These are phyloP conservation scores for Pseudogymnoascus pannorum DNA, from an alignment of 2,329 filamentous ascomycete genomes.

Conservation along the genomic window DNA sequence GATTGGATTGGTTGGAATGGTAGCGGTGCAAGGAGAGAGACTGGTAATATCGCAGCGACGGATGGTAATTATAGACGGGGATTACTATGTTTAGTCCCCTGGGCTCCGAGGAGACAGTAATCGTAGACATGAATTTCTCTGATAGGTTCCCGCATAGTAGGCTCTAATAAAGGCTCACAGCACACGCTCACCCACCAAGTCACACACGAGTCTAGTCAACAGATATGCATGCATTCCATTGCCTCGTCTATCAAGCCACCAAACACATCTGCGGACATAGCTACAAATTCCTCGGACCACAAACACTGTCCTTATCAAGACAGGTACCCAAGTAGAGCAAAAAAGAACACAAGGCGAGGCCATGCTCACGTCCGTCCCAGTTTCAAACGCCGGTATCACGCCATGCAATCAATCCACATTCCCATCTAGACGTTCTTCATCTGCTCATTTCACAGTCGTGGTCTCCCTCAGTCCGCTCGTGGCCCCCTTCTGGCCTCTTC, in stretches of 20 bases:
- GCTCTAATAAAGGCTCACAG: neutral
- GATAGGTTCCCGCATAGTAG: neutral
- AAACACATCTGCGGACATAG: neutral
- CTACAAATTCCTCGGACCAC: neutral
- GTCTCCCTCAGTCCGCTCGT: conserved; percentile 26
- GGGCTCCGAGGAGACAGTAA: too few relatives aligned
- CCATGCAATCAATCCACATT: neutral
- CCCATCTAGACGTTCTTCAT: conserved; percentile 9
- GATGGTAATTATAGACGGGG: too few relatives aligned
- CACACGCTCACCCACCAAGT: too few relatives aligned
- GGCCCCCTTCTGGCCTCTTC: conserved; percentile 47
- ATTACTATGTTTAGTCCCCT: too few relatives aligned
- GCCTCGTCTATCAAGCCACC: neutral
- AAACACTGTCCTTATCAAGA: neutral
- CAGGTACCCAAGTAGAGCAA: neutral
- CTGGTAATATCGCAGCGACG: too few relatives aligned
- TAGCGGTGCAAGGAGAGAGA: too few relatives aligned
- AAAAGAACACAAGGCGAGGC: neutral
- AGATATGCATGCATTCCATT: neutral
- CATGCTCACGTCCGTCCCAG: neutral
- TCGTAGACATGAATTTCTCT: neutral
- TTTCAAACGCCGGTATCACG: conserved; percentile 3
- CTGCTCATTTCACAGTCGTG: conserved; percentile 21
- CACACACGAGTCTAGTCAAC: neutral
- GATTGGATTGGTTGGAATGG: conserved; percentile 26